Conservation (phyloP, 148 eudicot genomes). For the Dianthus caryophyllus region DNA sequence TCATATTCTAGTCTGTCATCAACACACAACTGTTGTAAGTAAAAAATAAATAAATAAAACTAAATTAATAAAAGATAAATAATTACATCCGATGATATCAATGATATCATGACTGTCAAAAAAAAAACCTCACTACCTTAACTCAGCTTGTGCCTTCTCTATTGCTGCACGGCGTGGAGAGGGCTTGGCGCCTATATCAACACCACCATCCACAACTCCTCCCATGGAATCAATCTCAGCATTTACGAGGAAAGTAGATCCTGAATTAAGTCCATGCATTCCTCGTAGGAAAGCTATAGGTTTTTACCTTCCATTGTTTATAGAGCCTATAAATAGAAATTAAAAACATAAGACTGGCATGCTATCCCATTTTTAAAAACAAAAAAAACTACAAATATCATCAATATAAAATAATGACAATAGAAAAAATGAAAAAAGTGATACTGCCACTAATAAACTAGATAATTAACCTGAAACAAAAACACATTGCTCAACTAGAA, state of each 20-base stretch:
- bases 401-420: neutral
- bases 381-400: neutral
- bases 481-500: neutral
- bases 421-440: neutral
- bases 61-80: no score
- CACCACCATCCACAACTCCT: conserved; percentile 80
- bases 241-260: conserved; percentile 63
- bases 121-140: conserved; percentile 45
- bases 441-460: neutral
- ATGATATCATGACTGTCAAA: conserved; percentile 12
- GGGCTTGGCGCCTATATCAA: conserved; percentile 52
- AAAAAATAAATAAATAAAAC: conserved; percentile 3
- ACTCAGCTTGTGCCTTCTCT: conserved; percentile 82
- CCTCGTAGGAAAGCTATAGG: conserved; percentile 41
- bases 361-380: neutral
- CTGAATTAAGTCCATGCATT: conserved; percentile 75
- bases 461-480: neutral
- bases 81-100: no score
- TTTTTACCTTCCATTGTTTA: conserved; percentile 43
- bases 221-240: conserved; percentile 98
- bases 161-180: conserved; percentile 71
- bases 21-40: conserved; percentile 25
- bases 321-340: neutral
- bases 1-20: conserved; percentile 75
- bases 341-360: neutral